phyloP scores from a whole-genome alignment of 495 filamentous ascomycete genomes.

The Massariosphaeria phaeospora region DNA sequence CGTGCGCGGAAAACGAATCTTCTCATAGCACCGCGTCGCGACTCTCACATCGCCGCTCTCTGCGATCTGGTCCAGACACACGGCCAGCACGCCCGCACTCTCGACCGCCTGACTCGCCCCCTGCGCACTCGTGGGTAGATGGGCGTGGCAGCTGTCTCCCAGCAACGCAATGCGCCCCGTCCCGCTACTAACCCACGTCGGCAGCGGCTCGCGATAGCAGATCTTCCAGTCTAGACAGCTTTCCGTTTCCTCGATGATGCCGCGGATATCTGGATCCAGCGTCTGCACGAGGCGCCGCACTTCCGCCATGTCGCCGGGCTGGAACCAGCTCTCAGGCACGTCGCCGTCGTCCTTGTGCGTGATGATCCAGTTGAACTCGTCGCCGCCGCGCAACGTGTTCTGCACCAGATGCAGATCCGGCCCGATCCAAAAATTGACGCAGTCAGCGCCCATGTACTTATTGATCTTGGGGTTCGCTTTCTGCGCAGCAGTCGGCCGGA shows the following conservation, averaged over 20 bases:
- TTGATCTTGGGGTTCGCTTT: conserved; percentile 40
- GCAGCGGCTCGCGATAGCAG: conserved; percentile 51
- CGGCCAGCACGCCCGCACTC: conserved; percentile 36
- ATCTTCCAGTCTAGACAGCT: conserved; percentile 65
- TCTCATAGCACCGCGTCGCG: conserved; percentile 51
- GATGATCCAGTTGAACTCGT: conserved; percentile 65
- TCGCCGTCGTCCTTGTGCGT: conserved; percentile 59
- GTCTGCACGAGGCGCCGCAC: conserved; percentile 55
- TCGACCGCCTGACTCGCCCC: conserved; percentile 41
- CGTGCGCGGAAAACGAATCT: conserved; percentile 47
- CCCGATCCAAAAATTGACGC: conserved; percentile 37
- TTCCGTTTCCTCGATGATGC: conserved; percentile 54
- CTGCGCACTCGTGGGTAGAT: conserved; percentile 39
- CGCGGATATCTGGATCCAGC: conserved; percentile 58
- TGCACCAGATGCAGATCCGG: conserved; percentile 42
- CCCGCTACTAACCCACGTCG: conserved; percentile 35
- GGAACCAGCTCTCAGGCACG: conserved; percentile 61
- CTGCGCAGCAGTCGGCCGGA: conserved; percentile 21
- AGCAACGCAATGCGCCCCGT: conserved; percentile 39
- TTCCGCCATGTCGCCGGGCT: conserved; percentile 55
- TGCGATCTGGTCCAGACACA: conserved; percentile 42
- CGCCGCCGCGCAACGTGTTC: conserved; percentile 55
- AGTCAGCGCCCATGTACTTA: conserved; percentile 31
- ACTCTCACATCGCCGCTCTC: conserved; percentile 43
- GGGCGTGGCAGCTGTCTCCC: conserved; percentile 41